These are phyloP conservation scores for Citrus glauca DNA, from an alignment of 345 rosid genomes.

Conservation along the genomic window DNA sequence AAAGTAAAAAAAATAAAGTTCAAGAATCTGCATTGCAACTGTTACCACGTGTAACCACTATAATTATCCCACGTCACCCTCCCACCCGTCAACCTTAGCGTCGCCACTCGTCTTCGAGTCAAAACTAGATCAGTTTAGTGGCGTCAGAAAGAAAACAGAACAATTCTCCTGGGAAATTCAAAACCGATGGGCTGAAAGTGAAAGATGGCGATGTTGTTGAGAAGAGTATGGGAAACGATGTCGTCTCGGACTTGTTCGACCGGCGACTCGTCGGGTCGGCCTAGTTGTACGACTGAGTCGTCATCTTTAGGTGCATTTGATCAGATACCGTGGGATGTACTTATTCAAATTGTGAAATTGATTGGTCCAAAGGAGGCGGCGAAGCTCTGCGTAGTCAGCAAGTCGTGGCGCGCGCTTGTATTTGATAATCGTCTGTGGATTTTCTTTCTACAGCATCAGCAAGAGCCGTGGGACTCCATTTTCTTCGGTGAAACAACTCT, in stretches of 20 bases:
- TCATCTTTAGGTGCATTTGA: slow-evolving; percentile 61
- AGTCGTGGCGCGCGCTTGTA: slow-evolving; percentile 48
- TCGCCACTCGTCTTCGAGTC: neutral
- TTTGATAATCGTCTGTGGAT: slow-evolving; percentile 67
- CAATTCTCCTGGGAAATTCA: neutral
- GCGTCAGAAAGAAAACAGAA: neutral
- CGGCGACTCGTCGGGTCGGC: neutral
- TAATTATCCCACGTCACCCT: neutral
- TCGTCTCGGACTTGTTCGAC: slow-evolving; percentile 26
- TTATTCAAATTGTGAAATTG: slow-evolving; percentile 51
- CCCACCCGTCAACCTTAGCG: neutral
- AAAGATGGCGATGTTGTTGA: slow-evolving; percentile 33
- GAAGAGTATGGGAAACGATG: slow-evolving; percentile 48
- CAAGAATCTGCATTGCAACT: neutral
- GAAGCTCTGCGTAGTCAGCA: slow-evolving; percentile 41
- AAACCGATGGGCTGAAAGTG: neutral
- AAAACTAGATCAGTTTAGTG: neutral
- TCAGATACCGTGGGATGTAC: slow-evolving; percentile 54
- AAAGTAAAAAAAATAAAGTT: too few relatives aligned
- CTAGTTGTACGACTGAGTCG: neutral
- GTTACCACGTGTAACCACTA: neutral
- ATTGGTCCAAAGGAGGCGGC: slow-evolving; percentile 66
- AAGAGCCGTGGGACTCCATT: slow-evolving; percentile 48
- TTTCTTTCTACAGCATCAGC: slow-evolving; percentile 45
- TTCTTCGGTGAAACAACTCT: slow-evolving; percentile 67